Evolutionary conservation across 2,329 filamentous ascomycete genomes (phyloP), one percentile per base, ranked within the genome.

Genomic region (Phoma sp.): DNA sequence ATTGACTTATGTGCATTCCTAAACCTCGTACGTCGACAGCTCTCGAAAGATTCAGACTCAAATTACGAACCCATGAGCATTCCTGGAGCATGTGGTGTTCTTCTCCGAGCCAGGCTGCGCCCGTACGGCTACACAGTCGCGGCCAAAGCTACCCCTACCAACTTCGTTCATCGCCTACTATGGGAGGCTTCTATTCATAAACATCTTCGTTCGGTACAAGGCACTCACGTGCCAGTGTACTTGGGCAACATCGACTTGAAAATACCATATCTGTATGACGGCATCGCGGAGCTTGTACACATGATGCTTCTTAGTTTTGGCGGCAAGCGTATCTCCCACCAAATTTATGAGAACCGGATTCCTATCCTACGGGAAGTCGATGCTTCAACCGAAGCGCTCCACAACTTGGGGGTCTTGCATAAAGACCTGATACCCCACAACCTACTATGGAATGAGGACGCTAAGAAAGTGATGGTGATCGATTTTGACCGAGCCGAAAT

Each of bases 281-380:
- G 59, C 5, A 67, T 67, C 34, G 51, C 30, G n/a, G 37, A 63
- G 39, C 60, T 67, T 37, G 47, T 53, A 18, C 51, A 66, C 39
- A 61, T 65, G 48, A 65, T 67, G 50, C 61, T 67, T 29, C 55
- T 67, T 28, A 67, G 65, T 48, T 68, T 53, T 38, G 56, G 56
- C 47, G 64, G 65, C 15, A 42, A 56, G 28, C 56, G 17, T 2
- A 54, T 65, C 5, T 5, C 6, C 28, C 6, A 30, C 6, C 28
- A 30, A 4, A 4, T 30, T 5, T 4, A 5, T 30, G 4, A 4
- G 10, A 11, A 5, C 4, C 6, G 14, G 6, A 30, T 7, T 5
- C 28, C 14, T 5, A 28, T 34, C 17, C 6, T 12, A 9, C n/a
- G 18, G 32, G 11, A 34, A 11, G n/a, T 17, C 32, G 32, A 34